A percentile compares a stretch with the other conserved stretches of the same genome.
These are phyloP conservation scores for Cercophora newfieldiana DNA, from an alignment of 495 filamentous ascomycete species.

Conservation along the genomic window DNA sequence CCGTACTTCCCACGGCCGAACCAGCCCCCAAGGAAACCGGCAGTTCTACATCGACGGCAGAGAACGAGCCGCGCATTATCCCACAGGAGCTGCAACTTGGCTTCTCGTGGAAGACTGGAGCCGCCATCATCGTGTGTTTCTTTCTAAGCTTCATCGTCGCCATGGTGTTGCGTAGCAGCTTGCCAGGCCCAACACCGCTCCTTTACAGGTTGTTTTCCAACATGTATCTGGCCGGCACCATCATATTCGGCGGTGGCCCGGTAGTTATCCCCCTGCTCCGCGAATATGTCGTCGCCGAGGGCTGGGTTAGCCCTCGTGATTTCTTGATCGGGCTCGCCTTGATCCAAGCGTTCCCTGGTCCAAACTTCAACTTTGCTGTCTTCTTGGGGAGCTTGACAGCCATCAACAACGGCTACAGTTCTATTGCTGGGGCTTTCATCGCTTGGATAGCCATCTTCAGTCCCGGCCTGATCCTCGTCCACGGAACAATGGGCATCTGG, in stretches of 20 bases:
- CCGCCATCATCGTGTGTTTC: constrained; percentile 53
- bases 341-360: constrained; percentile 81
- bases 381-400: constrained; percentile 69
- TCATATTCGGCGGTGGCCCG: constrained; percentile 85
- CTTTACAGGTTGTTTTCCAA: constrained; percentile 70
- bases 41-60: constrained; percentile 16
- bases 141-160: constrained; percentile 62
- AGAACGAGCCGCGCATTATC: constrained; percentile 42
- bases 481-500: constrained; percentile 74
- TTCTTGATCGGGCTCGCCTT: constrained; percentile 82
- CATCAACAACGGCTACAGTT: constrained; percentile 30
- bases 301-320: constrained; percentile 77
- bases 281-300: constrained; percentile 75
- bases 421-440: constrained; percentile 55
- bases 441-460: constrained; percentile 70
- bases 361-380: constrained; percentile 87
- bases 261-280: constrained; percentile 81
- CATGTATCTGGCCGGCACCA: constrained; percentile 84
- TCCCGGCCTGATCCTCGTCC: constrained; percentile 65
- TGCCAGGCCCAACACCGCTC: constrained; percentile 45
- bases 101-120: constrained; percentile 50
- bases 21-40: neutral
- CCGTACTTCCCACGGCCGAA: constrained; percentile 23
- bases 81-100: constrained; percentile 40
- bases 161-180: constrained; percentile 56